Conservation (phyloP, 2,329 filamentous ascomycete genomes). For the Neoarthrinium moseri region DNA sequence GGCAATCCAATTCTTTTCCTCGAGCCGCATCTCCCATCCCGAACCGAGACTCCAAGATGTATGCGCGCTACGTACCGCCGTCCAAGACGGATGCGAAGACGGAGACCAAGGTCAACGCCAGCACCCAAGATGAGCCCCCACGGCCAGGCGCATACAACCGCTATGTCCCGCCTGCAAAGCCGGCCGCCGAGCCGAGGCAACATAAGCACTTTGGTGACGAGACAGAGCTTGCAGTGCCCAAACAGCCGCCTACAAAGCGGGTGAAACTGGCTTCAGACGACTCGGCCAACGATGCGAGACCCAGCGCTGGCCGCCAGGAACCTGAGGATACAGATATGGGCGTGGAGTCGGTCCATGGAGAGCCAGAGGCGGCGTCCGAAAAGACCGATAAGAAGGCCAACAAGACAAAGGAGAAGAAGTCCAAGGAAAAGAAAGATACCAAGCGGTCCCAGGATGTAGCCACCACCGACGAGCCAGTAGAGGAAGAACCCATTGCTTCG, state of each 20-base stretch:
- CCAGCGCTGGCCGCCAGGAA: background rate
- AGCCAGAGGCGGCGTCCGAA: slow-evolving; percentile 17
- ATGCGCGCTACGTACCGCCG: slow-evolving; percentile 41
- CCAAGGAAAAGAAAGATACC: slow-evolving; percentile 31
- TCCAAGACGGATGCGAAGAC: background rate
- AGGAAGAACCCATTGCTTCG: slow-evolving; percentile 17
- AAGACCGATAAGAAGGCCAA: slow-evolving; percentile 30
- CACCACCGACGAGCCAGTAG: slow-evolving; percentile 21
- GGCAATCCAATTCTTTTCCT: too few species aligned
- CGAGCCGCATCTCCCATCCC: background rate
- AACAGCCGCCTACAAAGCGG: slow-evolving; percentile 14
- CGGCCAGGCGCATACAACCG: slow-evolving; percentile 30
- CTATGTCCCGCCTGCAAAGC: slow-evolving; percentile 34
- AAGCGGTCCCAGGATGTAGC: background rate
- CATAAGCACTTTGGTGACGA: slow-evolving; percentile 18
- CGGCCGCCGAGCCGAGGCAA: slow-evolving; percentile 11
- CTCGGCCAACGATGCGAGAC: background rate
- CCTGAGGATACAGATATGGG: background rate
- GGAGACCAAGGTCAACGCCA: too few species aligned
- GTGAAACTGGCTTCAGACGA: background rate
- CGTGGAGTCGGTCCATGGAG: slow-evolving; percentile 10
- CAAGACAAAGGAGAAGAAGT: slow-evolving; percentile 29
- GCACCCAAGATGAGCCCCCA: too few species aligned
- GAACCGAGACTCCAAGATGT: slow-evolving; percentile 23
- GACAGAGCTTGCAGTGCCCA: slow-evolving; percentile 26